Conservation (phyloP, 108 stramenopile genomes). For the Cyclotella cryptica region DNA sequence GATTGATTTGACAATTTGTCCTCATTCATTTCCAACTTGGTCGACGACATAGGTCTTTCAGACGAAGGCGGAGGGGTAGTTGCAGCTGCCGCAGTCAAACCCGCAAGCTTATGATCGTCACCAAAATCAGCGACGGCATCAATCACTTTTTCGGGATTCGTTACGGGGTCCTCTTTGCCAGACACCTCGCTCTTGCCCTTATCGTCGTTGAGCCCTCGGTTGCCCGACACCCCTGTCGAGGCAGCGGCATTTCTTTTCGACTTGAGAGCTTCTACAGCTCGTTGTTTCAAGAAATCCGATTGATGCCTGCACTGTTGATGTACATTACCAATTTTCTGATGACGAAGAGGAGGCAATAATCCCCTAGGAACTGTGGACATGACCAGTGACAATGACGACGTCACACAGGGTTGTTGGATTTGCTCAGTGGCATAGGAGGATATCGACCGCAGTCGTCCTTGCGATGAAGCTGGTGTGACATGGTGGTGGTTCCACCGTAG, state of each 20-base stretch:
- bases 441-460: background rate
- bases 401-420: background rate
- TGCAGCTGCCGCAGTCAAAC: slow-evolving; percentile 4
- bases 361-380: background rate
- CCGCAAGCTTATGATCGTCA: slow-evolving; percentile 17
- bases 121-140: background rate
- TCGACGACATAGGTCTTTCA: background rate
- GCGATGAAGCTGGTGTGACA: background rate
- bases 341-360: background rate
- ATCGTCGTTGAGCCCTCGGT: background rate
- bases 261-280: slow-evolving; percentile 35
- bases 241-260: slow-evolving; percentile 18
- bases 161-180: background rate
- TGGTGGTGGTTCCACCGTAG: background rate
- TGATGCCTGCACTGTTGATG: slow-evolving; percentile 3
- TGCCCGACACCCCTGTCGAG: background rate
- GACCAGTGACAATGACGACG: background rate
- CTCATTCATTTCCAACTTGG: background rate
- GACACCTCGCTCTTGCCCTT: background rate
- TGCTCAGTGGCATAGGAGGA: background rate
- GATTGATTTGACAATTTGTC: background rate
- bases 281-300: slow-evolving; percentile 22
- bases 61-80: background rate
- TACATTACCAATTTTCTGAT: background rate
- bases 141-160: background rate